Base-by-base conservation (phyloP, 2,329 filamentous ascomycete genomes). In the Tetracladium maxilliforme region DNA sequence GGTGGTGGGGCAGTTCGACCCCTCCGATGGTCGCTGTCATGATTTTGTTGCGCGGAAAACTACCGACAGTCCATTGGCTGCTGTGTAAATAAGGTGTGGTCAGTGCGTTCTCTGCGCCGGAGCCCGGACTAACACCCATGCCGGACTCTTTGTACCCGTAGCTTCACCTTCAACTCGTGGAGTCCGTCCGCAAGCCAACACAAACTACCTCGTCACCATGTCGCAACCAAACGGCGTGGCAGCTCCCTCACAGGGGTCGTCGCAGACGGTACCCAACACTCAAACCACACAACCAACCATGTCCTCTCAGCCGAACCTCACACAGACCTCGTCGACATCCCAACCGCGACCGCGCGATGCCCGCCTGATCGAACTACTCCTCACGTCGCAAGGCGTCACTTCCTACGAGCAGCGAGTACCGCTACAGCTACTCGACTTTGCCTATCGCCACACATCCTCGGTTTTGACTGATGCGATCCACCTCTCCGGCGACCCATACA, bases 331-430 rank as follows among this genome's bases (percentile, higher is more conserved):
- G n/a, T n/a, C n/a, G n/a, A n/a, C n/a, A n/a, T n/a, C 44, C 49
- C 21, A 54, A 61, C 25, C 70, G 77, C 4, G n/a, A n/a, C 81
- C 81, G 1, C 77, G 80, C 51, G 81, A 90, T 48, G 70, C 76
- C 10, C 74, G 80, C 41, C 70, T 83, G 10, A 70, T 90, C 40
- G 80, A 87, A 52, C 69, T 86, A 11, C 67, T 90, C 25, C 70
- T 90, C 24, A 75, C 74, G 12, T 77, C 76, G 6, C 75, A 84
- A 40, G 80, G 80, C 42, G 79, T 87, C 7, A 73, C 75, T 5
- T 64, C 74, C 20, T 90, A 83, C 59, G 80, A 87, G 48, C 70
- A 78, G 47, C 79, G 81, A 41, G 80, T 90, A 2, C 81, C 81
- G 1, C 65, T 87, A 1, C 71, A 86, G 30, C 71, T 90, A 24